These are phyloP conservation scores for Stevia rebaudiana DNA, from an alignment of 140 eudicot genomes.

Conservation along the genomic window DNA sequence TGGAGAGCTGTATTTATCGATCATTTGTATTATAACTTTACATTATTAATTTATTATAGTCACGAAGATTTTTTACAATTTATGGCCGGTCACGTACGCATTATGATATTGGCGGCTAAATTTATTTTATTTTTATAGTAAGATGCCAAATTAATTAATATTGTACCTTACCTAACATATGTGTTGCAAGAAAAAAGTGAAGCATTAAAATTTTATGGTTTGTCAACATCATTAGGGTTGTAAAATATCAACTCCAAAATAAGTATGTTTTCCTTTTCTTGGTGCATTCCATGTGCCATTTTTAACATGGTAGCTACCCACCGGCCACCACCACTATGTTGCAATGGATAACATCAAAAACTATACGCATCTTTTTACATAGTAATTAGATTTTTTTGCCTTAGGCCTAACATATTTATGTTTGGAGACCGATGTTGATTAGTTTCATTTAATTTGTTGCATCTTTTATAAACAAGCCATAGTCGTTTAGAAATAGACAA, in stretches of 20 bases:
- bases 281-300: constrained; percentile 37
- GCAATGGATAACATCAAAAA: constrained; percentile 13
- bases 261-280: constrained; percentile 25
- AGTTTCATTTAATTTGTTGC: neutral
- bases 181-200: neutral
- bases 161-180: neutral
- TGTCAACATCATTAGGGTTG: constrained; percentile 10
- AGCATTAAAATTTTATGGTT: neutral
- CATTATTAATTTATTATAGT: too few species aligned
- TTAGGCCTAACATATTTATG: neutral
- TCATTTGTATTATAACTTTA: too few species aligned
- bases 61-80: too few species aligned
- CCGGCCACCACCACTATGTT: constrained; percentile 7
- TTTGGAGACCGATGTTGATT: neutral
- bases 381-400: neutral
- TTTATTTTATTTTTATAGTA: neutral
- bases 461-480: neutral
- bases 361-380: neutral
- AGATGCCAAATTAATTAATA: neutral
- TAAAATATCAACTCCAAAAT: constrained; percentile 12
- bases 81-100: too few species aligned
- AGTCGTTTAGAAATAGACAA: neutral
- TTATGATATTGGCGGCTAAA: too few species aligned
- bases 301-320: constrained; percentile 3
- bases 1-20: too few species aligned